Percentiles rank a stretch among this genome's conserved stretches.
These are phyloP conservation scores for Lanzia echinophila DNA, from an alignment of 2,329 filamentous ascomycete genomes.

Conservation along the genomic window DNA sequence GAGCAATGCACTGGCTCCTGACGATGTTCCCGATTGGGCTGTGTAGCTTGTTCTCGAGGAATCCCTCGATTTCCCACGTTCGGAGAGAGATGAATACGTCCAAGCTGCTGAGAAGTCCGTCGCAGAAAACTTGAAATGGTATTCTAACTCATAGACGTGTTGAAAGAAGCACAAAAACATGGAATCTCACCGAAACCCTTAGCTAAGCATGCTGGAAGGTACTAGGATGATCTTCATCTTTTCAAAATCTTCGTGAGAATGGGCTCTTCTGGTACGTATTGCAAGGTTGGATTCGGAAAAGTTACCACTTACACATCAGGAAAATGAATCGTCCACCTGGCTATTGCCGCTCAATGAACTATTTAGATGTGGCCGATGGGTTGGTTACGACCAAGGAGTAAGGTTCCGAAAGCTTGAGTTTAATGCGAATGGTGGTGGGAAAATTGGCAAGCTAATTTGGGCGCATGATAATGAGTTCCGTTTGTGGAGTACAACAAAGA, in stretches of 20 bases:
- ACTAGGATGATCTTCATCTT: not conserved
- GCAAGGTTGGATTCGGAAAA: not conserved
- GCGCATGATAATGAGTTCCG: too few relatives aligned
- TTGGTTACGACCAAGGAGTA: not conserved
- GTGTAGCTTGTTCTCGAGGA: slow-evolving; percentile 19
- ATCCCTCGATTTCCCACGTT: slow-evolving; percentile 12
- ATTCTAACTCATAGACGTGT: not conserved
- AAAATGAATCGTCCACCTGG: not conserved
- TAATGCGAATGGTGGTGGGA: too few relatives aligned
- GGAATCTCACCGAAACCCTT: not conserved
- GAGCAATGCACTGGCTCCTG: slow-evolving; percentile 21
- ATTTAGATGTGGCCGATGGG: not conserved
- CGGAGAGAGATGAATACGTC: slow-evolving; percentile 6
- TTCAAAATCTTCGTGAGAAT: not conserved
- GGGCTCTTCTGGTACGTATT: not conserved
- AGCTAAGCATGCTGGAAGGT: not conserved
- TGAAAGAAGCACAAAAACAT: not conserved
- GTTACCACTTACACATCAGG: not conserved
- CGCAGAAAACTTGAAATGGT: not conserved
- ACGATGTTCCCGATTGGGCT: slow-evolving; percentile 21
- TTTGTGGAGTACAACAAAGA: too few relatives aligned
- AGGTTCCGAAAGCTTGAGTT: not conserved
- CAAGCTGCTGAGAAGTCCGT: not conserved
- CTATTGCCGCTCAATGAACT: not conserved
- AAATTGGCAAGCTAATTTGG: too few relatives aligned